Percentiles rank a stretch among this genome's conserved stretches.
Conservation (phyloP, 805 yeast species). For the Candida cerambycidarum region DNA sequence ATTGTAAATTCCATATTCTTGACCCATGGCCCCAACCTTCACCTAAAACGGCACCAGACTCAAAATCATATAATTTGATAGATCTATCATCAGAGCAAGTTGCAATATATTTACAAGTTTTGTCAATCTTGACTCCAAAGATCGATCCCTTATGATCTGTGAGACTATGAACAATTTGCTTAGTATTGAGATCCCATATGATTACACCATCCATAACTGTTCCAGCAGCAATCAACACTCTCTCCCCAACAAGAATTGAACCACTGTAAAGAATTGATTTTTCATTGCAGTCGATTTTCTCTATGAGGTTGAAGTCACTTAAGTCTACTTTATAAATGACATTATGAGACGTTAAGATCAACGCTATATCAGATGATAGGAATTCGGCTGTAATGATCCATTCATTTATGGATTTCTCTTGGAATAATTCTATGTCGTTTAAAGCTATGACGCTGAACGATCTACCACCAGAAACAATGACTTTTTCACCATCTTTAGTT, state of each 20-base stretch:
- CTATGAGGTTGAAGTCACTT: slow-evolving; percentile 21
- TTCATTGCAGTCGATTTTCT: slow-evolving; percentile 53
- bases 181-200: slow-evolving; percentile 63
- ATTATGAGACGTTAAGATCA: slow-evolving; percentile 81
- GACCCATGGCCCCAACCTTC: slow-evolving; percentile 97
- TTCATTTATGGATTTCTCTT: slow-evolving; percentile 63
- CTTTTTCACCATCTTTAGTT: slow-evolving; percentile 23
- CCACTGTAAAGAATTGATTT: slow-evolving; percentile 90
- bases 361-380: slow-evolving; percentile 29
- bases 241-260: slow-evolving; percentile 50
- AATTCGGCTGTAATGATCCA: slow-evolving; percentile 75
- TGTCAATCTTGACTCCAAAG: slow-evolving; percentile 70
- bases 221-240: slow-evolving; percentile 74
- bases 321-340: slow-evolving; percentile 43
- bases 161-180: slow-evolving; percentile 51
- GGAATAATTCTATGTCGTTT: slow-evolving; percentile 13
- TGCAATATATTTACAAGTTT: slow-evolving; percentile 53
- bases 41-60: slow-evolving; percentile 57
- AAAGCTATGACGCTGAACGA: slow-evolving; percentile 50
- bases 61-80: slow-evolving; percentile 69
- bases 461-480: slow-evolving; percentile 67
- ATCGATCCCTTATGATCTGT: slow-evolving; percentile 89
- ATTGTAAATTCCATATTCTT: slow-evolving; percentile 82
- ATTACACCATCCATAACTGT: slow-evolving; percentile 89
- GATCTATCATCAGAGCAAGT: slow-evolving; percentile 96